Conservation (phyloP, 106 monocot species). For the Agapanthus africanus region DNA sequence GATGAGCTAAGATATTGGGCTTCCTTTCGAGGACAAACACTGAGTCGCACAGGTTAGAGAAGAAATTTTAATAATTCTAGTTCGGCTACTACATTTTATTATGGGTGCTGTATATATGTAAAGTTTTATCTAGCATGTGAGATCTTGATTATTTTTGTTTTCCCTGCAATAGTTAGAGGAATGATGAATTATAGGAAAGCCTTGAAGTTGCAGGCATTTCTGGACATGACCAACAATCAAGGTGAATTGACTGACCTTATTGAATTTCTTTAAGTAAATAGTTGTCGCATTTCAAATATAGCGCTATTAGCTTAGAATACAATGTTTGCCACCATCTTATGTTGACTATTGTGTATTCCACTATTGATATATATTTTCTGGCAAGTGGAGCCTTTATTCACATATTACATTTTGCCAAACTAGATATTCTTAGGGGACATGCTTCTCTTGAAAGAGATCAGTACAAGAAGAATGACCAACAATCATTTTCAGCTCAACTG, state of each 20-base stretch:
- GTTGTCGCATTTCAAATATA: neutral
- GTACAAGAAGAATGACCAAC: constrained; percentile 25
- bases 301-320: neutral
- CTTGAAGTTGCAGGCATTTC: constrained; percentile 52
- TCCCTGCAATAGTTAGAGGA: constrained; percentile 43
- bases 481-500: constrained; percentile 28
- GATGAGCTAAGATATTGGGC: constrained; percentile 66
- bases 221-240: constrained; percentile 45
- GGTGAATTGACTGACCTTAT: constrained; percentile 11
- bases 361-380: neutral
- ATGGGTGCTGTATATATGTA: neutral
- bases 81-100: neutral
- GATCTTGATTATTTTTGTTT: constrained; percentile 7
- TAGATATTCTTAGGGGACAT: constrained; percentile 46
- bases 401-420: neutral
- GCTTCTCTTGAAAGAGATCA: constrained; percentile 34
- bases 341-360: neutral
- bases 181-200: constrained; percentile 80
- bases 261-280: neutral
- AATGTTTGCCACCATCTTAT: neutral
- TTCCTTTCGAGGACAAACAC: constrained; percentile 71
- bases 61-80: neutral
- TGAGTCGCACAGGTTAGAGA: constrained; percentile 60
- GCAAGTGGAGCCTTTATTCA: neutral
- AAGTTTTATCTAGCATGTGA: neutral